Base-by-base conservation (phyloP, 2,329 filamentous ascomycete species). In the Microascus cirrosus region DNA sequence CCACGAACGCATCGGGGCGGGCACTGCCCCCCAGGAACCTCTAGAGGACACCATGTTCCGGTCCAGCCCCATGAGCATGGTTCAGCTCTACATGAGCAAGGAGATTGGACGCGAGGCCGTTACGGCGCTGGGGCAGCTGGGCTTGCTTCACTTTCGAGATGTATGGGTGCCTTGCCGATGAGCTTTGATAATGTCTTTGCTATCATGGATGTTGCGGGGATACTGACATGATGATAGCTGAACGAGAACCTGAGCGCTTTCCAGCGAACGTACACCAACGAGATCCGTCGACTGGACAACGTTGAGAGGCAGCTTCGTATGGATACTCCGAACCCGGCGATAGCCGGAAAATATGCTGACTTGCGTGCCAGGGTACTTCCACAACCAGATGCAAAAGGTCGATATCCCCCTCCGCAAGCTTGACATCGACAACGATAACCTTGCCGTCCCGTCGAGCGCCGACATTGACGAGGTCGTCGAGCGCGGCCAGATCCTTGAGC, bases 1-100 rank as follows among this genome's bases (percentile, higher is more conserved):
- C 45, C 20, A 50, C 45, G 45, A 50, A 50, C 45, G 45, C 45
- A 24, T 50, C 45, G 45, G 45, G 7, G 45, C 45, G 45, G 45
- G 45, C 45, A 50, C 45, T 22, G 8, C 45, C 45, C 20, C 45
- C 45, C 45, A 50, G 7, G 20, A 50, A 3, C 20, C 45, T 12
- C 20, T 12, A 71, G 77, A 90, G 77, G 91, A 97, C 77, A 96
- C 92, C 74, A 89, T 96, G 79, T 97, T 99, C 86, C 93, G 95
- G 83, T 99, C 94, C 72, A 90, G 91, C 89, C 90, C 96, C 75
- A 99, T 99, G 94, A 96, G 91, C 82, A 87, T 99, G 87, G 95
- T 95, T 69, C 94, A 99, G 85, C 87, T 99, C 69, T 99, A 97
- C 77, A 95, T 99, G 68, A 90, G 94, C 69, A 97, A 96, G 72